Evolutionary conservation across 805 yeast genomes (phyloP).

Genomic region (Helenozyma baotianmanensis): DNA sequence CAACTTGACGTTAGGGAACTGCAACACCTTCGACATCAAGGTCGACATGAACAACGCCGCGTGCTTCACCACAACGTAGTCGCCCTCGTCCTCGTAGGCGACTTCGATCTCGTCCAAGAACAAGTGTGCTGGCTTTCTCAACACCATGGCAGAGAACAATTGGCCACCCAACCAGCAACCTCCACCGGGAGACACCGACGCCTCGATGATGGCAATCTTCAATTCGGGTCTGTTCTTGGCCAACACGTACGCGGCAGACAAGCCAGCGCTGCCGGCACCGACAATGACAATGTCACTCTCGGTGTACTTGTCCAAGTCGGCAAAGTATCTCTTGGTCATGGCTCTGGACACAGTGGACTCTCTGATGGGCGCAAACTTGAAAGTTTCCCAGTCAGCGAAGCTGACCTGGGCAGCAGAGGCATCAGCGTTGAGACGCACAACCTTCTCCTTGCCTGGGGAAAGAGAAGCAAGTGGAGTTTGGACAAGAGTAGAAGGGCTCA

Average conservation of each 20-base stretch:
- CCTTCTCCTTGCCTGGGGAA: conserved; percentile 2
- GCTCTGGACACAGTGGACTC: conserved; percentile 79
- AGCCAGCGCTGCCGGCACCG: conserved; percentile 77
- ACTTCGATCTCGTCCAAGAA: conserved; percentile 61
- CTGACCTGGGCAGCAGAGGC: conserved; percentile 20
- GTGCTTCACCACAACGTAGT: conserved; percentile 74
- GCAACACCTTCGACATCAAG: conserved; percentile 60
- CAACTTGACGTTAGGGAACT: conserved; percentile 69
- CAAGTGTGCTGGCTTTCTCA: conserved; percentile 73
- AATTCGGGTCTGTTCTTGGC: conserved; percentile 73
- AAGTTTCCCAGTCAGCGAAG: conserved; percentile 62
- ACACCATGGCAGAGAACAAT: conserved; percentile 70
- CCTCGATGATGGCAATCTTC: conserved; percentile 69
- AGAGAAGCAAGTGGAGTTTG: conserved; percentile 17
- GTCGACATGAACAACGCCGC: conserved; percentile 77
- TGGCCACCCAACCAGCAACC: conserved; percentile 80
- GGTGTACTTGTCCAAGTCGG: conserved; percentile 67
- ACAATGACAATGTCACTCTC: conserved; percentile 71
- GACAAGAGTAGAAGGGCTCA: conserved; percentile 14
- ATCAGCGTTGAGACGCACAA: conserved; percentile 12
- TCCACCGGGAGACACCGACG: conserved; percentile 75
- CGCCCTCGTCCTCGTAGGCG: conserved; percentile 75
- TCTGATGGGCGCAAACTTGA: conserved; percentile 66
- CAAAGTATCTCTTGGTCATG: conserved; percentile 70
- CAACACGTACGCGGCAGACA: conserved; percentile 69